Conservation (phyloP, 257 asterid species). For the Jasminum sambac region DNA sequence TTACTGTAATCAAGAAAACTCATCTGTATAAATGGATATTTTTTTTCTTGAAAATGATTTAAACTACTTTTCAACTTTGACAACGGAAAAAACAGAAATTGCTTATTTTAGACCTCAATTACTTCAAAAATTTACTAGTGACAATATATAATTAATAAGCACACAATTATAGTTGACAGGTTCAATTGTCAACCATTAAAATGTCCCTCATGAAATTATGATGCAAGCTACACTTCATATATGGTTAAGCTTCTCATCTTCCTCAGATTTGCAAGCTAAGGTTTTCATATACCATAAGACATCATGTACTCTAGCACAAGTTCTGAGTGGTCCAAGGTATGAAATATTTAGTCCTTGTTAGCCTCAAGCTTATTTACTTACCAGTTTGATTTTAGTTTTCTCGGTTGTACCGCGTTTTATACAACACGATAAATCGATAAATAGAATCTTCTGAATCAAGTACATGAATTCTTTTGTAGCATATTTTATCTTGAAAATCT, state of each 20-base stretch:
- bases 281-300: conserved; percentile 23
- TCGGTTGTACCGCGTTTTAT: not conserved
- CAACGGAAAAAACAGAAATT: no score
- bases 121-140: not conserved
- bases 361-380: conserved; percentile 1
- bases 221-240: conserved; percentile 2
- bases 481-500: no score
- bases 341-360: not conserved
- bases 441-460: not conserved
- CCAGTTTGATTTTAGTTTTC: not conserved
- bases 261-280: conserved; percentile 5
- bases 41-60: no score
- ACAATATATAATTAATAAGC: not conserved
- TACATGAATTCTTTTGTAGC: not conserved
- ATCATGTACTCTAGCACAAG: conserved; percentile 46
- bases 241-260: conserved; percentile 20
- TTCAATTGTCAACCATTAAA: conserved; percentile 30
- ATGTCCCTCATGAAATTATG: conserved; percentile 12
- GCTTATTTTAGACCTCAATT: no score
- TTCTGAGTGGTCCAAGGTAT: conserved; percentile 55
- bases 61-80: no score
- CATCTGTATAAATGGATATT: no score
- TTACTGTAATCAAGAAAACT: no score
- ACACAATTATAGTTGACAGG: conserved; percentile 25
- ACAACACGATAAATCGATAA: not conserved